A percentile compares a stretch with the other conserved stretches of the same genome.
These are phyloP conservation scores for Candida krabiensis DNA, from an alignment of 805 yeast genomes.

Conservation along the genomic window DNA sequence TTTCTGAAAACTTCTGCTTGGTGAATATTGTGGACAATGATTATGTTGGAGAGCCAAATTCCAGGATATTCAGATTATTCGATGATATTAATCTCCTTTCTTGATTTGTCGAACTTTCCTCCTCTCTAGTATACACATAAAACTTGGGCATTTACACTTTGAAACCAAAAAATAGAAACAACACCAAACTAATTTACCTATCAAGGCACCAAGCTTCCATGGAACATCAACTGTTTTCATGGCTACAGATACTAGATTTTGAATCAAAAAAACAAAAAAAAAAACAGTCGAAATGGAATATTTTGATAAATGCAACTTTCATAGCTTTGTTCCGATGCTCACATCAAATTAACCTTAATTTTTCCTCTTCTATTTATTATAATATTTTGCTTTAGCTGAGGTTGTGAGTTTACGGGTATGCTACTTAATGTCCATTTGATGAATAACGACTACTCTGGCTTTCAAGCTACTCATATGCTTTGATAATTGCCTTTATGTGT, in stretches of 20 bases:
- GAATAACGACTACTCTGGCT: no score
- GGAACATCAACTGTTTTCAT: slow-evolving; percentile 8
- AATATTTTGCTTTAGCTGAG: no score
- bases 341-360: no score
- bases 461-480: no score
- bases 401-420: no score
- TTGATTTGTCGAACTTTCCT: no score
- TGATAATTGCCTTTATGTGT: slow-evolving; percentile 6
- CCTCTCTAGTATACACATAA: neutral
- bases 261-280: slow-evolving; percentile 2
- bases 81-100: slow-evolving; percentile 24
- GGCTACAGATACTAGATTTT: neutral
- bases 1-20: slow-evolving; percentile 64
- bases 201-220: neutral
- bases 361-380: no score
- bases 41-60: slow-evolving; percentile 49
- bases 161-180: neutral
- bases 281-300: neutral
- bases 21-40: slow-evolving; percentile 92
- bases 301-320: neutral
- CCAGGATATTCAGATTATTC: slow-evolving; percentile 57
- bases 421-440: no score
- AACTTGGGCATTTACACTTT: neutral
- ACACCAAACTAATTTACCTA: neutral
- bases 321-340: no score